Conservation (phyloP, 2,329 filamentous ascomycete species). For the Sordariomycetes sp. region DNA sequence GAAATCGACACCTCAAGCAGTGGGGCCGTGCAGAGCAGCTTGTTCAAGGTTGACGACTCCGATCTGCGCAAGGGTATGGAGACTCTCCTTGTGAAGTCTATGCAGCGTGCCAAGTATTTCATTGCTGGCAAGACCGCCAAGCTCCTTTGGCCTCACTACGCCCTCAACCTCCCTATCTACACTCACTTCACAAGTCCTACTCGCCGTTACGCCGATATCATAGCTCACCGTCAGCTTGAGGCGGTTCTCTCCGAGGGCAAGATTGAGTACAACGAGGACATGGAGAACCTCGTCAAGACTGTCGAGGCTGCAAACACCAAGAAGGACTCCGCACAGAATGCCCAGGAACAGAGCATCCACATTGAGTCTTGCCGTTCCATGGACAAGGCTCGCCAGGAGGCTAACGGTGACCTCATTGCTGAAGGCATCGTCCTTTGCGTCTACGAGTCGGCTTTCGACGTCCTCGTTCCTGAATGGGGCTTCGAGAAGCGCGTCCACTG, state of each 20-base stretch:
- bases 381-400: constrained; percentile 82
- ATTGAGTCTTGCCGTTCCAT: constrained; percentile 95
- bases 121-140: constrained; percentile 71
- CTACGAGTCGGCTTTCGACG: constrained; percentile 97
- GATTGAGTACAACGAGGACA: constrained; percentile 79
- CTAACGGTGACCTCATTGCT: constrained; percentile 84
- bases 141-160: constrained; percentile 79
- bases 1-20: constrained; percentile 86
- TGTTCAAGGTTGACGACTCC: constrained; percentile 84
- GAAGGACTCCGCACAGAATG: constrained; percentile 95
- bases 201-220: constrained; percentile 86
- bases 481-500: constrained; percentile 99
- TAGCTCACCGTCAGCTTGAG: constrained; percentile 93
- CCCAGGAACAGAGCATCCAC: constrained; percentile 97
- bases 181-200: constrained; percentile 97
- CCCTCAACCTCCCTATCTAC: constrained; percentile 85
- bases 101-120: constrained; percentile 94
- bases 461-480: constrained; percentile 94
- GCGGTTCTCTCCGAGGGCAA: constrained; percentile 72
- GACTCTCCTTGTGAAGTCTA: constrained; percentile 86
- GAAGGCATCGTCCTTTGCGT: constrained; percentile 95
- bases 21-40: constrained; percentile 82
- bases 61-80: constrained; percentile 97
- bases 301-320: constrained; percentile 96
- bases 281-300: constrained; percentile 83